Percentiles rank a stretch among this genome's conserved stretches.
phyloP scores from a whole-genome alignment of 495 filamentous ascomycete species.

The Friedmanniomyces endolithicus region DNA sequence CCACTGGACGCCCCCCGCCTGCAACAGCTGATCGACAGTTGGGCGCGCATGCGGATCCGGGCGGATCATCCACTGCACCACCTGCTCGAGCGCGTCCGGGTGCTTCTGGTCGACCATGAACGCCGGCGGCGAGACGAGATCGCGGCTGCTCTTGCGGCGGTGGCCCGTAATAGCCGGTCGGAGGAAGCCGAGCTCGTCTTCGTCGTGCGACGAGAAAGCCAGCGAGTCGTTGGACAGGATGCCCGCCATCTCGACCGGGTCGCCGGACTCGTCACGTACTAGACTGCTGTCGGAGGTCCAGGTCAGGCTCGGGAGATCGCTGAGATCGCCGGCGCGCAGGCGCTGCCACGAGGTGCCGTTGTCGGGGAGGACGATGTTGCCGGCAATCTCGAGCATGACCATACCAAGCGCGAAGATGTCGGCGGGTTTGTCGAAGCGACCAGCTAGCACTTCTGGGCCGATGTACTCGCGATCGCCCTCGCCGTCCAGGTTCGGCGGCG shows the following conservation, averaged over 20 bases:
- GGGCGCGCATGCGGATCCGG: slow-evolving; percentile 64
- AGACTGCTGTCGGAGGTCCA: slow-evolving; percentile 59
- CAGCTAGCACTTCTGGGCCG: slow-evolving; percentile 75
- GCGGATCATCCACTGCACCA: slow-evolving; percentile 80
- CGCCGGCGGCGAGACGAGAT: slow-evolving; percentile 60
- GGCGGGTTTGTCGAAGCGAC: slow-evolving; percentile 73
- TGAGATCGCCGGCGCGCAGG: slow-evolving; percentile 74
- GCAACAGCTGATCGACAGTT: slow-evolving; percentile 56
- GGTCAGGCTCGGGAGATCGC: slow-evolving; percentile 71
- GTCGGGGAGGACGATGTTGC: slow-evolving; percentile 80
- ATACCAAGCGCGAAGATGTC: slow-evolving; percentile 90
- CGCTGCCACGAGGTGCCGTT: slow-evolving; percentile 83
- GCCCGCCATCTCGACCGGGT: slow-evolving; percentile 35
- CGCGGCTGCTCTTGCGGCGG: slow-evolving; percentile 35
- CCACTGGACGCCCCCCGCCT: slow-evolving; percentile 59
- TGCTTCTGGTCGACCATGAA: slow-evolving; percentile 74
- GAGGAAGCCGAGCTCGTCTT: slow-evolving; percentile 19
- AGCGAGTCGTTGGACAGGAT: slow-evolving; percentile 12
- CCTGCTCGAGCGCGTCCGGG: slow-evolving; percentile 60
- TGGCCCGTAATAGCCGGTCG: slow-evolving; percentile 15
- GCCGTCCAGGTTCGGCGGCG: slow-evolving; percentile 60
- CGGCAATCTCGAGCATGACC: slow-evolving; percentile 85
- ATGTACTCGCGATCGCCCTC: slow-evolving; percentile 96
- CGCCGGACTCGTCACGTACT: slow-evolving; percentile 62
- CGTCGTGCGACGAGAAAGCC: slow-evolving; percentile 2